A percentile compares a stretch with the other conserved stretches of the same genome.
Conservation (phyloP, 306 rosid genomes). For the Quercus parvula region DNA sequence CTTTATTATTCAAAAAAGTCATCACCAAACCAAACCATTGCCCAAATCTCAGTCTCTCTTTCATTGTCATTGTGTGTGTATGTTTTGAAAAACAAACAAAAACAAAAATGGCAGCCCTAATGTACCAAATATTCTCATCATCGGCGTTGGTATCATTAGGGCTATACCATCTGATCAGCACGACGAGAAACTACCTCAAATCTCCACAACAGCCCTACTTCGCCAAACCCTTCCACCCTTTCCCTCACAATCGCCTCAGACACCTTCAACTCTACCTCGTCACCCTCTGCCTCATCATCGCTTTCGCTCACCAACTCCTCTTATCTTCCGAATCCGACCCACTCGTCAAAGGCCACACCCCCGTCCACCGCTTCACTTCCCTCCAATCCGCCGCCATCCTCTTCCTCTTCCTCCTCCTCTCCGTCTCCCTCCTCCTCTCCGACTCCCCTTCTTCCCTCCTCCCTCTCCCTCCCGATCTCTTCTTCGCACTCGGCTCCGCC, state of each 20-base stretch:
- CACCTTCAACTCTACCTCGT: slow-evolving; percentile 54
- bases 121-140: slow-evolving; percentile 53
- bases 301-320: slow-evolving; percentile 51
- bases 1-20: too few species aligned
- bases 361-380: slow-evolving; percentile 73
- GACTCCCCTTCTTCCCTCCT: slow-evolving; percentile 44
- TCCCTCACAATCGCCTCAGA: slow-evolving; percentile 49
- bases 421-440: slow-evolving; percentile 59
- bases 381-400: slow-evolving; percentile 69
- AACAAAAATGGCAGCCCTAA: slow-evolving; percentile 38
- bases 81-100: too few species aligned
- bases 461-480: slow-evolving; percentile 59
- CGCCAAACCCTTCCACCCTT: slow-evolving; percentile 79
- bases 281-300: slow-evolving; percentile 42
- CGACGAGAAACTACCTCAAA: slow-evolving; percentile 57
- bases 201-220: slow-evolving; percentile 57
- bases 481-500: slow-evolving; percentile 59
- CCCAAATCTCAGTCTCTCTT: too few species aligned
- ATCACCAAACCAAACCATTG: too few species aligned
- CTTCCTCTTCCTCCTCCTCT: slow-evolving; percentile 61
- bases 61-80: too few species aligned
- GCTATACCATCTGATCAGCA: slow-evolving; percentile 55
- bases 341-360: slow-evolving; percentile 71
- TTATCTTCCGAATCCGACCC: slow-evolving; percentile 64
- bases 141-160: slow-evolving; percentile 53